These are phyloP conservation scores for Globisporangium viniferum DNA, from an alignment of 352 stramenopile genomes.

Conservation along the genomic window DNA sequence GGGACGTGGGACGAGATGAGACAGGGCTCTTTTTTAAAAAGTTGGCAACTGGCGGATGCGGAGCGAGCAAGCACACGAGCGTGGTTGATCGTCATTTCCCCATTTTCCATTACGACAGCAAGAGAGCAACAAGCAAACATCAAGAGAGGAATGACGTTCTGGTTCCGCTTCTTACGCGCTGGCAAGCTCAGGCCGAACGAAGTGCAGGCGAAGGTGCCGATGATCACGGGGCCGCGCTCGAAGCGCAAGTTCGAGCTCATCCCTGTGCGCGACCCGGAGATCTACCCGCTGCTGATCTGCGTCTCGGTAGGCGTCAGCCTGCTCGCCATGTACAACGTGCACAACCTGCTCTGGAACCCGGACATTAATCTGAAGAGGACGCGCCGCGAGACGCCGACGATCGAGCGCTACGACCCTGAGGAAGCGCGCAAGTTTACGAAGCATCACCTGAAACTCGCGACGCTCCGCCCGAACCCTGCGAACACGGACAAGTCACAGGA, in stretches of 20 bases:
- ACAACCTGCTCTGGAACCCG: conserved; percentile 31
- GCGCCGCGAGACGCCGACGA: conserved; percentile 29
- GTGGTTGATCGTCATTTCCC: background rate
- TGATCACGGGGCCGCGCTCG: conserved; percentile 18
- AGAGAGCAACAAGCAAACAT: conserved; percentile 1
- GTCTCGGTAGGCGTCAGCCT: conserved; percentile 22
- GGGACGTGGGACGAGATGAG: background rate
- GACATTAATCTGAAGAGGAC: conserved; percentile 28
- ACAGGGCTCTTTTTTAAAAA: background rate
- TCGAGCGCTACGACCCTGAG: conserved; percentile 26
- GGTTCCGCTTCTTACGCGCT: conserved; percentile 16
- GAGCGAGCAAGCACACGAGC: background rate
- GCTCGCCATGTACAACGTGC: conserved; percentile 27
- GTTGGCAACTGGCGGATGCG: background rate
- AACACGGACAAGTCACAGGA: conserved; percentile 14
- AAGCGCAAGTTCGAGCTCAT: conserved; percentile 28
- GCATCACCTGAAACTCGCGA: conserved; percentile 23
- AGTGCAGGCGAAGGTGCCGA: conserved; percentile 39
- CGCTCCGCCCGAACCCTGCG: conserved; percentile 6
- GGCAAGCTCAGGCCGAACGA: conserved; percentile 24
- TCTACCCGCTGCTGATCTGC: conserved; percentile 35
- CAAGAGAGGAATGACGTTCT: conserved; percentile 11
- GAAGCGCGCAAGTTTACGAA: conserved; percentile 24
- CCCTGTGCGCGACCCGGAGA: conserved; percentile 32
- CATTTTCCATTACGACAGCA: background rate